Evolutionary conservation across 106 monocot species (phyloP), one percentile per base, ranked within the genome.

Genomic region (Platanthera guangdongensis): DNA sequence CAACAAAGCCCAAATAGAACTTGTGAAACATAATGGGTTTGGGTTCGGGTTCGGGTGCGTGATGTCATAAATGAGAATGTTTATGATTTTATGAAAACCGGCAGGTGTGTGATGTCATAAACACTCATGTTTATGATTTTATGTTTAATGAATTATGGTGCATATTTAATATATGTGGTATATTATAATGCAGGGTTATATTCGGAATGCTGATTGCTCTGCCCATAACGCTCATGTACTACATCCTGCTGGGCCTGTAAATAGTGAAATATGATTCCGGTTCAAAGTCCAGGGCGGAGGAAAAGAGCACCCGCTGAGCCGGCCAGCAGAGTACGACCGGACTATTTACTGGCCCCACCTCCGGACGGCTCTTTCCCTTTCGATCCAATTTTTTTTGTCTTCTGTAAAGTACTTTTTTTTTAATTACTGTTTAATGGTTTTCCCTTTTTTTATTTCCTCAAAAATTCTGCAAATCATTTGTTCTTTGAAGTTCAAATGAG

Each of bases 201-300:
- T 75, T 75, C 22, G 74, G 74, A 3, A 75, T 75, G 74, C 55
- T 75, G n/a, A 75, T 75, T 39, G 52, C 74, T 57, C 74, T 75
- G 30, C 74, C 74, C 55, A 75, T 75, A 52, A 75, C 74, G 52
- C 74, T 75, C 39, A 55, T 75, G 15, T 75, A 75, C 55, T 75
- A 75, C 55, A 57, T 75, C 15, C 7, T 75, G 25, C 55, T 75
- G 74, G 74, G 74, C 7, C 74, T 75, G 54, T 75, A 57, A 75
- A 39, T 39, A 75, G 55, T 19, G 15, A 39, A 11, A 32, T 3
- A 45, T 48, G 39, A 30, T 32, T 65, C 65, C 32, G 12, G 65
- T 65, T 65, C 65, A 30, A 30, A 32, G 65, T 11, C 0, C 1
- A 70, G 8, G 47, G 47, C 4, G 16, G 45, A 45, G 2, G 39